These are phyloP conservation scores for Oryza rufipogon DNA, from an alignment of 176 grass and related monocot species.

Conservation along the genomic window DNA sequence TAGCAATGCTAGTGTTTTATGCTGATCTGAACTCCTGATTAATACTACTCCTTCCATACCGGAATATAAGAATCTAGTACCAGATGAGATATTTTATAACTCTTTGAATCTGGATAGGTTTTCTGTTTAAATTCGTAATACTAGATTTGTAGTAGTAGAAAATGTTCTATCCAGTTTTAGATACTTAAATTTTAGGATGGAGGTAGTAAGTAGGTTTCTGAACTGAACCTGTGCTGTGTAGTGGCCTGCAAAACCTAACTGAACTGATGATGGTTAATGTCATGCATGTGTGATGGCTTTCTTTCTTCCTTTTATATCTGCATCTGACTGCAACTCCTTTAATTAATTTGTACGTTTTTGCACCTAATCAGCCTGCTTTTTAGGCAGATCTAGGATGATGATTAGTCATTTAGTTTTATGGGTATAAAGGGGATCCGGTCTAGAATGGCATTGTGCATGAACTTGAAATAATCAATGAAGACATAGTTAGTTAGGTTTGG, in stretches of 20 bases:
- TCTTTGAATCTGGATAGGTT: too few species aligned
- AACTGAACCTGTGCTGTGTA: too few species aligned
- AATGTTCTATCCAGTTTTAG: too few species aligned
- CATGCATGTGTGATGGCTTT: not conserved
- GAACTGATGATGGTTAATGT: conserved; percentile 13
- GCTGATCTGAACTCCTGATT: not conserved
- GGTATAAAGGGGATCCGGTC: not conserved
- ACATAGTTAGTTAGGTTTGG: not conserved
- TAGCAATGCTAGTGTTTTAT: not conserved
- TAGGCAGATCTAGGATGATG: not conserved
- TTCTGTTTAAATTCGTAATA: too few species aligned
- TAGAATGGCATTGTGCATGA: not conserved
- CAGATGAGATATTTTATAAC: too few species aligned
- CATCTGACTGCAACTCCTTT: not conserved
- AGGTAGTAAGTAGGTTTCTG: too few species aligned
- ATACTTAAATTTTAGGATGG: too few species aligned
- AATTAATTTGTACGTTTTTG: not conserved
- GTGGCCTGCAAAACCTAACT: conserved; percentile 16
- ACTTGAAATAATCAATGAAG: not conserved
- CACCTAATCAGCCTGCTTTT: not conserved
- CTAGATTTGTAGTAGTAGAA: too few species aligned
- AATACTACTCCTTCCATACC: not conserved
- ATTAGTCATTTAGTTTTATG: not conserved
- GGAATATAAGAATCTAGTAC: too few species aligned
- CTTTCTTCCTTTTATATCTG: too few species aligned